Conservation (phyloP, 768 basidiomycete genomes). For the Termitomyces sp. region DNA sequence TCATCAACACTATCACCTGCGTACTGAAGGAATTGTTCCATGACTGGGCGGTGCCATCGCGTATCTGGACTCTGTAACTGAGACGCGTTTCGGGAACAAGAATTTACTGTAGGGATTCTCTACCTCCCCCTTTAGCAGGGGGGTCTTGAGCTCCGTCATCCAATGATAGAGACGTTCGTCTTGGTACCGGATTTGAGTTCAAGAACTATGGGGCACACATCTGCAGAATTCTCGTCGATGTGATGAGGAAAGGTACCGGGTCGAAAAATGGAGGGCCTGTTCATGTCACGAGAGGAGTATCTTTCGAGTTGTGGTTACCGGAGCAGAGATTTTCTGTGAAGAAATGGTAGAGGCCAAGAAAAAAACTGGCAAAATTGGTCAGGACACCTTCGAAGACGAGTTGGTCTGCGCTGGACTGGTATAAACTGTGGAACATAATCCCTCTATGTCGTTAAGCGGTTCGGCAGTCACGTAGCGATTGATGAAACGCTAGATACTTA, state of each 20-base stretch:
- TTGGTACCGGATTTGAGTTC: slow-evolving; percentile 10
- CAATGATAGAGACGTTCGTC: slow-evolving; percentile 31
- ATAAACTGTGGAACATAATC: slow-evolving; percentile 29
- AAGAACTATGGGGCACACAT: background rate
- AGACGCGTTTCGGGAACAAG: no score
- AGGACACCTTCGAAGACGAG: background rate
- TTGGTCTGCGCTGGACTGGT: slow-evolving; percentile 18
- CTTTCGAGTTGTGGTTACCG: slow-evolving; percentile 4
- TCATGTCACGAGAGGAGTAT: slow-evolving; percentile 9
- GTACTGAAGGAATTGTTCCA: no score
- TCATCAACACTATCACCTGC: no score
- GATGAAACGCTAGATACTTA: slow-evolving; percentile 24
- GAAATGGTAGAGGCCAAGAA: background rate
- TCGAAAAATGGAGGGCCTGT: background rate
- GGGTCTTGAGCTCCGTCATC: slow-evolving; percentile 21
- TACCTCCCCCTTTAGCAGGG: no score
- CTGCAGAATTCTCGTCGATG: slow-evolving; percentile 15
- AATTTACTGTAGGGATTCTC: no score
- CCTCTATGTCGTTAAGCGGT: slow-evolving; percentile 28
- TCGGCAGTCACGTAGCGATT: slow-evolving; percentile 31
- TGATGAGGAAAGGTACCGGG: slow-evolving; percentile 11
- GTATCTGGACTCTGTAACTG: no score
- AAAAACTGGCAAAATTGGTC: background rate
- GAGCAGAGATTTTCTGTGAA: slow-evolving; percentile 5
- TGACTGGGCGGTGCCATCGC: no score